A percentile compares a stretch with the other conserved stretches of the same genome.
Evolutionary conservation across 2,329 filamentous ascomycete species (phyloP).

Genomic region (Incumbomyces delicatus): DNA sequence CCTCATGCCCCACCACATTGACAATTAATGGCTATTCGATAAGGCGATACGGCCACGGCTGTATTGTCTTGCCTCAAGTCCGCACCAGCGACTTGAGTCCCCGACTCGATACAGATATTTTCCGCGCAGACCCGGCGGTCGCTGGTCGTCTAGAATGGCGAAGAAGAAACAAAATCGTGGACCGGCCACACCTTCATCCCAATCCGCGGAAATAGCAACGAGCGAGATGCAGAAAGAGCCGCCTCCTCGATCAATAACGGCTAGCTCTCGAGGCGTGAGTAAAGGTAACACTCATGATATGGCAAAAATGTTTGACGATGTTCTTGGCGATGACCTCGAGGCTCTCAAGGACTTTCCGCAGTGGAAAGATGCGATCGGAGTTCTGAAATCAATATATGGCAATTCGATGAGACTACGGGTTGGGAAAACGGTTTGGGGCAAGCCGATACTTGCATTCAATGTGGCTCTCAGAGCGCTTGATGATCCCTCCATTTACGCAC

Average conservation of each 20-base stretch:
- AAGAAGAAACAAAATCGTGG: conserved; percentile 3
- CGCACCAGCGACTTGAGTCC: not conserved
- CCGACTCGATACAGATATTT: not conserved
- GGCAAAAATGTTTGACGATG: not conserved
- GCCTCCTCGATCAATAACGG: not conserved
- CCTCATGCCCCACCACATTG: no score
- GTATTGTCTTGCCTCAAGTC: conserved; percentile 1
- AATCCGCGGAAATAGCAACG: not conserved
- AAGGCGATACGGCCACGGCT: conserved; percentile 3
- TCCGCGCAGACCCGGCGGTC: not conserved
- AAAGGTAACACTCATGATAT: conserved; percentile 5
- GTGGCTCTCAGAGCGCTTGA: conserved; percentile 9
- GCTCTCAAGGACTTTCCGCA: not conserved
- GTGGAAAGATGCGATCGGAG: not conserved
- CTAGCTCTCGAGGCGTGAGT: not conserved
- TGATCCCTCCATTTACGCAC: conserved; percentile 16
- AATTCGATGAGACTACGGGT: not conserved
- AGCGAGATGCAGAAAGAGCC: not conserved
- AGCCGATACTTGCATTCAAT: not conserved
- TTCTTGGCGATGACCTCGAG: conserved; percentile 1
- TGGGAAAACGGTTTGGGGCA: conserved; percentile 3
- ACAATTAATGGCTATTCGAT: no score
- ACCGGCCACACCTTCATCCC: not conserved
- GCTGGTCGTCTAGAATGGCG: not conserved
- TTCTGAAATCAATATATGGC: conserved; percentile 4